Evolutionary conservation across 1,139 yeast genomes (phyloP), one percentile per base, ranked within the genome.

Genomic region (Torulaspora pretoriensis): DNA sequence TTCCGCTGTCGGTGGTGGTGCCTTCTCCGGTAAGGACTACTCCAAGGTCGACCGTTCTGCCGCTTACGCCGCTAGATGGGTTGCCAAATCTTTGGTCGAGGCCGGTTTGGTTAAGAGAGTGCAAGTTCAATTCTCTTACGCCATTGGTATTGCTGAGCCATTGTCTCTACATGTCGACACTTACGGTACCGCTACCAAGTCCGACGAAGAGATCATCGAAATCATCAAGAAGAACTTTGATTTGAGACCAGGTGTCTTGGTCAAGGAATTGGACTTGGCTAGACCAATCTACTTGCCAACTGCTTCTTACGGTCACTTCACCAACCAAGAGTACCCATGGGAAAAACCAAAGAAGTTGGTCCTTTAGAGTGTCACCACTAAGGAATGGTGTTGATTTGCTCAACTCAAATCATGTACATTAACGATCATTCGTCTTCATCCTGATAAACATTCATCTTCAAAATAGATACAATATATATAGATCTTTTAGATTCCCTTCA

Each of bases 1-100:
- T 94, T 97, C 98, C 74, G 97, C 98, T 65, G 98, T 92, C 79
- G 99, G 99, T 75, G 99, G 99, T 80, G 99, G 99, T 81, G 98
- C 98, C 57, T 92, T 94, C 89, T 86, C 96, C 54, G 99, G 99
- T 74, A 92, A 92, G 80, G 99, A 92, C 74, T 92, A 88, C 86
- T 88, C 97, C 70, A 92, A 92, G 81, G 99, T 92, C 67, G 99
- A 92, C 74, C 88, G 99, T 79, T 92, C 98, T 58, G 99, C 98
- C 68, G 98, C 98, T 59, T 92, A 92, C 70, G 97, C 98, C 67
- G 98, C 98, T 63, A 89, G 98, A 79, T 94, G 98, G 98, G 97
- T 92, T 63, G 98, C 98, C 71, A 92, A 92, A 79, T 92, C 98
- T 50, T 80, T 92, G 65, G 95, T 92, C 57, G 77, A 79, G 62